Evolutionary conservation across 2,329 filamentous ascomycete species (phyloP).

Genomic region (Malbranchea zuffiana): DNA sequence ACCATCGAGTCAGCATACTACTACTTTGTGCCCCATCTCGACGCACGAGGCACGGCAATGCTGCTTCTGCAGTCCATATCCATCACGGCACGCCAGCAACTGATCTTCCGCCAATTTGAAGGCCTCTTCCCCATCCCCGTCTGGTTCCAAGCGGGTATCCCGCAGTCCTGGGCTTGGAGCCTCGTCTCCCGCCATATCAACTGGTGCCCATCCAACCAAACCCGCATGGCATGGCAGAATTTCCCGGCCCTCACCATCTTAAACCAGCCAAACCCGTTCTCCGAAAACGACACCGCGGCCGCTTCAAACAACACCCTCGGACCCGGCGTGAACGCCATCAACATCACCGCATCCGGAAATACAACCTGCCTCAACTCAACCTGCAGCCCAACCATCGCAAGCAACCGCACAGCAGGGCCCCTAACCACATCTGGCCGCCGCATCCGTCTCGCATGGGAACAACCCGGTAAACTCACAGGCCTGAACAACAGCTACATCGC

Average conservation of each 20-base stretch:
- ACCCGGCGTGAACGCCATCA: constrained; percentile 25
- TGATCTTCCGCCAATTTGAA: constrained; percentile 73
- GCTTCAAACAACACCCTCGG: constrained; percentile 51
- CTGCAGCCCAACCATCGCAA: constrained; percentile 54
- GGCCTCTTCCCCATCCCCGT: constrained; percentile 72
- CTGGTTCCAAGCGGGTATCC: constrained; percentile 70
- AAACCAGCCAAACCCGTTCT: constrained; percentile 66
- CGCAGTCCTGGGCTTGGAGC: constrained; percentile 78
- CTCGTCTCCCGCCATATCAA: constrained; percentile 71
- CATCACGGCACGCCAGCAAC: constrained; percentile 69
- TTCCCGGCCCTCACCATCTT: constrained; percentile 61
- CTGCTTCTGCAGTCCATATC: constrained; percentile 66
- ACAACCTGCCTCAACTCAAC: constrained; percentile 48
- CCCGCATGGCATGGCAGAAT: constrained; percentile 73
- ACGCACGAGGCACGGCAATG: constrained; percentile 62
- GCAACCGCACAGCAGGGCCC: constrained; percentile 58
- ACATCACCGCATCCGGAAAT: constrained; percentile 27
- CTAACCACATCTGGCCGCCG: constrained; percentile 64
- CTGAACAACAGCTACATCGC: constrained; percentile 79
- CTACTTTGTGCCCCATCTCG: constrained; percentile 67
- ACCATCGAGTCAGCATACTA: constrained; percentile 71
- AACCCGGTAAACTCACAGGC: constrained; percentile 55
- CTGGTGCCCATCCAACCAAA: constrained; percentile 61
- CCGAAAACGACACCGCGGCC: constrained; percentile 44
- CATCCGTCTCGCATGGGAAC: constrained; percentile 63